Base-by-base conservation (phyloP, 2,329 filamentous ascomycete species). In the Scytalidium sp. region DNA sequence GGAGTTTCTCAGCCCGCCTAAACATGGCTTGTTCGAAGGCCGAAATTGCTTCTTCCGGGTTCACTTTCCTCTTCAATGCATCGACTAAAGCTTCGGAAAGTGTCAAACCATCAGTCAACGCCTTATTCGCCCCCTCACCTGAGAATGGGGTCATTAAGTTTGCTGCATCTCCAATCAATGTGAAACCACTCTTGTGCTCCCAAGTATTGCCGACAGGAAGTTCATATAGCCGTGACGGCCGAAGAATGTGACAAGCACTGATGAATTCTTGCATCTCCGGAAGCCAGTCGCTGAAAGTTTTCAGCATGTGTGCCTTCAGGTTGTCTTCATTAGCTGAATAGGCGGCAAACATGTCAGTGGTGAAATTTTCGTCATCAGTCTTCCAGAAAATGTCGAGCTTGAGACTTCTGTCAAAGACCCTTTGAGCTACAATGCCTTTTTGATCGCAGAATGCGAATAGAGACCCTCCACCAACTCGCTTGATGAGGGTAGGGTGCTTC, bases 81-180 rank as follows among this genome's bases (percentile, higher is more conserved):
- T n/a, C n/a, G n/a, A n/a, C n/a, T n/a, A 74, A 56, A 50, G 70
- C 71, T 66, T 67, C 70, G 1, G 69, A 65, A 1, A 75, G 59
- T 32, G 71, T 68, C 44, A 70, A 61, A 1, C 65, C 69, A 52
- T 75, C 73, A 3, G 62, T 50, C 55, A 75, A 57, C 2, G 53
- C 60, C 54, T 59, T 60, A 50, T 70, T 72, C 0, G 64, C 64
- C 2, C 61, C 75, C 40, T 75, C 75, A 2, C 76, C 75, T 0
- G 68, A 68, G 54, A 71, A 74, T 1, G 72, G 71, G 0, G 70
- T 70, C 69, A 74, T 74, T 2, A 78, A 53, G 60, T 79, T 75
- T 4, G 75, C 75, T 3, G 75, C 73, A 57, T 79, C 75, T 1
- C 77, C 77, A 4, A 79, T 57, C 10, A 80, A 60, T 2, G 76